Base-by-base conservation (phyloP, 306 rosid species). In the Abrus precatorius region DNA sequence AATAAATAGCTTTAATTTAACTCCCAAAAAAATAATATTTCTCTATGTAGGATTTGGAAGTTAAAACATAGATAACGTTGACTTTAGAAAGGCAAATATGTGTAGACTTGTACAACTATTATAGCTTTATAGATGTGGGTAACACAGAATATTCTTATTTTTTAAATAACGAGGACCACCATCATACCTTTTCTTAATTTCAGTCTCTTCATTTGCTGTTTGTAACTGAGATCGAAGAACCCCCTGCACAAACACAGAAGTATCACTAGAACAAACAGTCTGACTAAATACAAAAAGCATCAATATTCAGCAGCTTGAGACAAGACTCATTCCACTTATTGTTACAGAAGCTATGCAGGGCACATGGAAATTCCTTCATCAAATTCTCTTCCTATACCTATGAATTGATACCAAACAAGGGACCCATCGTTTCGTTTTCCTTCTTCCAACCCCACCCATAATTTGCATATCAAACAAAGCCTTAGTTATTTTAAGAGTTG, bases 191-290 rank as follows among this genome's bases (percentile, higher is more conserved):
- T 87, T 92, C 88, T 93, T 89, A 84, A 40, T 86, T 56, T 89
- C 92, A 82, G 92, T 81, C n/a, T 92, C 97, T 69, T 92, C 97
- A 75, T 92, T 92, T 57, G 98, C 91, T 8, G 91, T 83, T 27
- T 89, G 93, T 76, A 96, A 88, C 87, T 96, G 97, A 76, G 93
- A 89, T 52, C 88, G 92, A 79, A 96, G 91, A 44, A 88, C 85
- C 76, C 99, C 97, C 99, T 96, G 89, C 83, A 87, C 41, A 62
- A 62, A 66, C 55, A 78, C 41, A 80, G 60, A 66, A 79, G 45
- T 78, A 45, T 81, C 69, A 61, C 52, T 38, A 29, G 27, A 80
- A 77, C 64, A 80, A 60, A 65, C 50, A 74, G 45, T 63, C 48
- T 38, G 34, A 49, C 56, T 43, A 49, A 65, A 59, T 56, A 63